Conservation (phyloP, 495 filamentous ascomycete species). For the Penicillium crystallinum region DNA sequence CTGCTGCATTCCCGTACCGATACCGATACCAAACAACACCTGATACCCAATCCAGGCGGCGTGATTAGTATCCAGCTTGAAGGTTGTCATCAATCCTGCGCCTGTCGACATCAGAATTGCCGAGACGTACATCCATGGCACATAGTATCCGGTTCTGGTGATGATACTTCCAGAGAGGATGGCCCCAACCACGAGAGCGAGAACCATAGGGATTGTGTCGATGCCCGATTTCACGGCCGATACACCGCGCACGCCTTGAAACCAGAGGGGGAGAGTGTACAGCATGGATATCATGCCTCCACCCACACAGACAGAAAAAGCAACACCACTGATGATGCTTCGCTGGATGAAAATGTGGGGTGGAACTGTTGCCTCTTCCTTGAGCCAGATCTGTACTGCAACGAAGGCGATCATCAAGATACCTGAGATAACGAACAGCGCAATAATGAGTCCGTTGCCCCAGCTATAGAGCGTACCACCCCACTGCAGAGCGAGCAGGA, state of each 20-base stretch:
- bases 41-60: slow-evolving; percentile 65
- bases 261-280: slow-evolving; percentile 70
- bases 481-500: slow-evolving; percentile 58
- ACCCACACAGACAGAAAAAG: slow-evolving; percentile 23
- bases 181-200: slow-evolving; percentile 38
- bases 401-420: slow-evolving; percentile 42
- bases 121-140: slow-evolving; percentile 52
- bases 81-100: slow-evolving; percentile 58
- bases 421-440: slow-evolving; percentile 45
- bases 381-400: slow-evolving; percentile 40
- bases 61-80: slow-evolving; percentile 45
- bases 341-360: slow-evolving; percentile 52
- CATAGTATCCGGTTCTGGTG: slow-evolving; percentile 59
- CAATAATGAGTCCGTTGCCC: slow-evolving; percentile 48
- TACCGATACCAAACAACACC: slow-evolving; percentile 63
- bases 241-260: slow-evolving; percentile 55
- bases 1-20: slow-evolving; percentile 71
- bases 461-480: slow-evolving; percentile 54
- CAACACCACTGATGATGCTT: slow-evolving; percentile 45
- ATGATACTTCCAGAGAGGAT: slow-evolving; percentile 49
- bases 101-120: slow-evolving; percentile 53
- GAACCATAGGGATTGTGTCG: slow-evolving; percentile 38
- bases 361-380: slow-evolving; percentile 48
- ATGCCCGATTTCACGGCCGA: slow-evolving; percentile 33
- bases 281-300: slow-evolving; percentile 34